These are phyloP conservation scores for Toxoplasma gondii DNA, from an alignment of 169 alveolate species.

Conservation along the genomic window DNA sequence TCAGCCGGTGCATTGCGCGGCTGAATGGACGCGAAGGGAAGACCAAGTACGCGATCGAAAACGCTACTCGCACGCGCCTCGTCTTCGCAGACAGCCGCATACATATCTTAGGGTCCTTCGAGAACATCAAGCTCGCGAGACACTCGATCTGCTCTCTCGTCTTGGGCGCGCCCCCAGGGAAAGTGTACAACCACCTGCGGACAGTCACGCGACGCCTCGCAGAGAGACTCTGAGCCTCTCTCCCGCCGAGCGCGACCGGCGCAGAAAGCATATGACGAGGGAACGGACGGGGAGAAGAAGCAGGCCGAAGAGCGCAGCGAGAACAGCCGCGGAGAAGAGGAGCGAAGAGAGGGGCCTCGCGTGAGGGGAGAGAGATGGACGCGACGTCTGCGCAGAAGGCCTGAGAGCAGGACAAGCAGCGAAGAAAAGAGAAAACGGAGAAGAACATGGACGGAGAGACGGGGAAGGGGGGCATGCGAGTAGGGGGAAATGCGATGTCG, in stretches of 20 bases:
- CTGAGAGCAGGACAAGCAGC: too few relatives aligned
- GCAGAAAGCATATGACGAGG: too few relatives aligned
- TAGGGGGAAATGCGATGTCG: too few relatives aligned
- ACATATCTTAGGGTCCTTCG: slow-evolving; percentile 92
- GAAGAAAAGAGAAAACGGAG: too few relatives aligned
- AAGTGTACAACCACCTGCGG: slow-evolving; percentile 74
- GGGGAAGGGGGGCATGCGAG: too few relatives aligned
- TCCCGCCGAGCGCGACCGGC: neutral
- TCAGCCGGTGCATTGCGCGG: slow-evolving; percentile 97
- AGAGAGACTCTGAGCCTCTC: slow-evolving; percentile 66
- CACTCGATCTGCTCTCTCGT: slow-evolving; percentile 97
- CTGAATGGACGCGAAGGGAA: slow-evolving; percentile 99
- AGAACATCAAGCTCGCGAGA: slow-evolving; percentile 96
- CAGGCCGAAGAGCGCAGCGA: too few relatives aligned
- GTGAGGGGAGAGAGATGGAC: too few relatives aligned
- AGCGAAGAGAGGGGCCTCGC: too few relatives aligned
- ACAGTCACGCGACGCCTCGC: slow-evolving; percentile 71
- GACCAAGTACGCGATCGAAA: slow-evolving; percentile 99
- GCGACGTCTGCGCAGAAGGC: too few relatives aligned
- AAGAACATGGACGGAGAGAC: too few relatives aligned
- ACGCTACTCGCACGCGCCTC: slow-evolving; percentile 98
- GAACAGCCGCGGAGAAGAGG: too few relatives aligned
- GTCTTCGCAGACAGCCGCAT: slow-evolving; percentile 90
- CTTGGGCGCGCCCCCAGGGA: slow-evolving; percentile 79
- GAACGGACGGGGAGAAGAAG: too few relatives aligned